These are phyloP conservation scores for Drechslerella coelobrocha DNA, from an alignment of 2,329 filamentous ascomycete genomes.

Conservation along the genomic window DNA sequence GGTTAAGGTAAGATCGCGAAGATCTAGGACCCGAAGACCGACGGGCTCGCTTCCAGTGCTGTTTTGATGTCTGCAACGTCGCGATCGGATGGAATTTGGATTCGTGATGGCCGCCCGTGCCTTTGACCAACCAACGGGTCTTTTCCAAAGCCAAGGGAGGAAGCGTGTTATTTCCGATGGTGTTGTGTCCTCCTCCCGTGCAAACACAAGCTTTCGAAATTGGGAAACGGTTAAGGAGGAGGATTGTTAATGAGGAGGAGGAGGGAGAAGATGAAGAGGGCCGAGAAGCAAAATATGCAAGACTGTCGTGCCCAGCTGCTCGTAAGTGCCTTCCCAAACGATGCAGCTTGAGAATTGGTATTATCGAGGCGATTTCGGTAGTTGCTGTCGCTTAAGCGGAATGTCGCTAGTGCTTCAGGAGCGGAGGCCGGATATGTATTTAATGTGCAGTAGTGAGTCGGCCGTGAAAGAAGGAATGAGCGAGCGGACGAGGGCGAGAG, in stretches of 20 bases:
- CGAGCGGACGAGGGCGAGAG: neutral
- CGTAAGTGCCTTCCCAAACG: slow-evolving; percentile 1
- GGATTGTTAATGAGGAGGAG: neutral
- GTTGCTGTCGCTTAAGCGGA: slow-evolving; percentile 28
- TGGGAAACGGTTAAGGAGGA: too few species aligned
- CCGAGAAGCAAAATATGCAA: neutral
- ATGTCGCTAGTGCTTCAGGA: slow-evolving; percentile 49
- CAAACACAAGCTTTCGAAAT: too few species aligned
- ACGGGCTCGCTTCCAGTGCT: slow-evolving; percentile 5
- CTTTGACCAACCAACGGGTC: too few species aligned
- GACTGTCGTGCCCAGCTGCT: neutral
- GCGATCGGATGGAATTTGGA: neutral
- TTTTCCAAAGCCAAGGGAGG: too few species aligned
- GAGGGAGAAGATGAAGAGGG: slow-evolving; percentile 3
- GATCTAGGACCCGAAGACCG: slow-evolving; percentile 19
- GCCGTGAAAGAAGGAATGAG: too few species aligned
- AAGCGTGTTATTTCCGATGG: slow-evolving; percentile 1
- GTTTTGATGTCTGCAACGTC: neutral
- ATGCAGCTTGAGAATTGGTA: neutral
- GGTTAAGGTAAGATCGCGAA: slow-evolving; percentile 30
- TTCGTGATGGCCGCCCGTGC: neutral
- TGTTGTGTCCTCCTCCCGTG: neutral
- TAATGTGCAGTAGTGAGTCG: neutral
- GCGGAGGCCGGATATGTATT: slow-evolving; percentile 35
- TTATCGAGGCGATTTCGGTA: slow-evolving; percentile 8